Evolutionary conservation across 148 eudicot genomes (phyloP).

Genomic region (Agrostemma githago): DNA sequence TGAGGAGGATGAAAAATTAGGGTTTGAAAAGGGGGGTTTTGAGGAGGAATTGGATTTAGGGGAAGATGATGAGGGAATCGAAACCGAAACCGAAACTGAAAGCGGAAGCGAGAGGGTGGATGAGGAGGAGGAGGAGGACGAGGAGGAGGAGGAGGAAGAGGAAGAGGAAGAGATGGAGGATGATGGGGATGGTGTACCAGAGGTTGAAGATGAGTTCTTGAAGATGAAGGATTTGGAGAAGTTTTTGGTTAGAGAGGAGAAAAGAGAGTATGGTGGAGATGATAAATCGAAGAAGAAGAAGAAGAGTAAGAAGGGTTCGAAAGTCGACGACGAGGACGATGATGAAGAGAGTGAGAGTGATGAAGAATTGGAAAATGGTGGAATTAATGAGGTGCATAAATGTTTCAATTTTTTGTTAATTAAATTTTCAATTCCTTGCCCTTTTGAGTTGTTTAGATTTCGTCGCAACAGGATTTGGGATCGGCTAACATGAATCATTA

Average conservation of each 20-base stretch:
- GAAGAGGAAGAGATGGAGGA: slow-evolving; percentile 28
- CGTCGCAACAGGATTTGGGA: no score
- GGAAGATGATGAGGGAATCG: slow-evolving; percentile 24
- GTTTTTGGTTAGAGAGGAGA: slow-evolving; percentile 60
- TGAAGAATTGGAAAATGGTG: slow-evolving; percentile 27
- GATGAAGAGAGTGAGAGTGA: slow-evolving; percentile 26
- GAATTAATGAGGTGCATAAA: slow-evolving; percentile 25
- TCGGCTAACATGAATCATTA: no score
- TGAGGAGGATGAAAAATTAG: slow-evolving; percentile 18
- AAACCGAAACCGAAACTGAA: slow-evolving; percentile 25
- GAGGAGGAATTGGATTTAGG: slow-evolving; percentile 20
- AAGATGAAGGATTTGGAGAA: slow-evolving; percentile 79
- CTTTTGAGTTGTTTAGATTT: background rate
- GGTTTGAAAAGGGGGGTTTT: slow-evolving; percentile 17
- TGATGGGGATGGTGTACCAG: slow-evolving; percentile 37
- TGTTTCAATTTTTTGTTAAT: background rate
- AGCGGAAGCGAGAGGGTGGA: slow-evolving; percentile 32
- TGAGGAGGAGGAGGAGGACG: slow-evolving; percentile 28
- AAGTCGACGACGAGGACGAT: slow-evolving; percentile 36
- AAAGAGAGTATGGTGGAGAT: slow-evolving; percentile 51
- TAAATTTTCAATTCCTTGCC: background rate
- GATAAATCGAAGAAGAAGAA: slow-evolving; percentile 25
- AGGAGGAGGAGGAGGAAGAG: slow-evolving; percentile 44
- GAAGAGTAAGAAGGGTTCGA: slow-evolving; percentile 28
- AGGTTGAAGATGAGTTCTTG: slow-evolving; percentile 74